Evolutionary conservation across 1,139 yeast species (phyloP).

Genomic region (Debaryomyces coudertii): DNA sequence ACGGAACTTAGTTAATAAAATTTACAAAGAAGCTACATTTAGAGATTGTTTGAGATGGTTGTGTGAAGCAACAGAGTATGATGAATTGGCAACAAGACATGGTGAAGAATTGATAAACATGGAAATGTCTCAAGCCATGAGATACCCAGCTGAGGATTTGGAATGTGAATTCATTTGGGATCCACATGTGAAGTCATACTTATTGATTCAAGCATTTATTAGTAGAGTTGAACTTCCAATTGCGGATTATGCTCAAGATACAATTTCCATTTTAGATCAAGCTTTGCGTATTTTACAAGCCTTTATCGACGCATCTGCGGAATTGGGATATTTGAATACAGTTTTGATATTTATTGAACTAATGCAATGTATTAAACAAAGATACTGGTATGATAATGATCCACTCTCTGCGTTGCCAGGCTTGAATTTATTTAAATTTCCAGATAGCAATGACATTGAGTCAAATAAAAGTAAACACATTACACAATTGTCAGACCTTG

Average conservation of each 20-base stretch:
- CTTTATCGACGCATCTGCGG: constrained; percentile 86
- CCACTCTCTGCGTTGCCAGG: constrained; percentile 78
- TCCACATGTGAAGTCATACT: constrained; percentile 90
- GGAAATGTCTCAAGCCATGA: constrained; percentile 81
- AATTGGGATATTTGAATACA: constrained; percentile 69
- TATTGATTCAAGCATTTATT: constrained; percentile 86
- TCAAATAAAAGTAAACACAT: constrained; percentile 24
- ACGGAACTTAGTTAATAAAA: constrained; percentile 60
- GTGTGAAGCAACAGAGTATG: constrained; percentile 84
- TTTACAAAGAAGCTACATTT: constrained; percentile 56
- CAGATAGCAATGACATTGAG: not conserved
- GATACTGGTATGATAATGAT: constrained; percentile 81
- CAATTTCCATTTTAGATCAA: constrained; percentile 90
- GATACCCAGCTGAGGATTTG: constrained; percentile 73
- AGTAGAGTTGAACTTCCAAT: constrained; percentile 84
- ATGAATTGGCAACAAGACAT: constrained; percentile 91
- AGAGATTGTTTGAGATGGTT: constrained; percentile 73
- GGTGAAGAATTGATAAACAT: constrained; percentile 92
- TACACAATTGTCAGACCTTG: constrained; percentile 18
- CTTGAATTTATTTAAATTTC: constrained; percentile 30
- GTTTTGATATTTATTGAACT: constrained; percentile 63
- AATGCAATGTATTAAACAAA: constrained; percentile 90
- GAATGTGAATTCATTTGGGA: constrained; percentile 81
- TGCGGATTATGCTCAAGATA: constrained; percentile 94
- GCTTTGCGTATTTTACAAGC: constrained; percentile 93